These are phyloP conservation scores for Conticribra guillardii DNA, from an alignment of 108 stramenopile species.

Conservation along the genomic window DNA sequence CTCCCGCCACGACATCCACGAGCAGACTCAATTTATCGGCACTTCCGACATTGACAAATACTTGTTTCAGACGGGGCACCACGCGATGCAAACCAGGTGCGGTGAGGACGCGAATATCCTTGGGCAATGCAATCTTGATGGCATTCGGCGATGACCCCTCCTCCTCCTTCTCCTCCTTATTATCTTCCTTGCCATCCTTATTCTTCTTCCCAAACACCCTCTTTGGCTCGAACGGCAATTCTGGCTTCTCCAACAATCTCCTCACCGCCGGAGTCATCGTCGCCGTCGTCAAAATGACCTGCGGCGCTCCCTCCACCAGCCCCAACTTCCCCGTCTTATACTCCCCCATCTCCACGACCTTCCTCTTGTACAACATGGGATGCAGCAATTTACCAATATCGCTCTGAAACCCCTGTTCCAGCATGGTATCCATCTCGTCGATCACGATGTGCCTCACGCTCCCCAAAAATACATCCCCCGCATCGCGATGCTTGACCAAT, in stretches of 20 bases:
- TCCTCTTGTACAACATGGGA: constrained; percentile 78
- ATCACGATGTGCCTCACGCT: constrained; percentile 73
- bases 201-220: constrained; percentile 49
- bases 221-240: constrained; percentile 55
- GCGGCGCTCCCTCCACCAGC: constrained; percentile 69
- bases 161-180: constrained; percentile 7
- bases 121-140: constrained; percentile 62
- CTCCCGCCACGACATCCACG: constrained; percentile 67
- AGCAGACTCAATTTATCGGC: constrained; percentile 89
- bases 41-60: constrained; percentile 91
- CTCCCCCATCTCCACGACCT: constrained; percentile 36
- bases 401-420: constrained; percentile 94
- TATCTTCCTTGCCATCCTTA: constrained; percentile 8
- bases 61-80: constrained; percentile 87
- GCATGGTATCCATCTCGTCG: constrained; percentile 99
- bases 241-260: constrained; percentile 62
- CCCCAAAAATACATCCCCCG: constrained; percentile 81
- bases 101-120: constrained; percentile 76
- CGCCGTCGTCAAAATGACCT: constrained; percentile 93
- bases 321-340: constrained; percentile 38
- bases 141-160: constrained; percentile 14
- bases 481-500: constrained; percentile 91
- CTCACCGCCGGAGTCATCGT: constrained; percentile 93
- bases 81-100: constrained; percentile 90
- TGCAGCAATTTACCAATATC: constrained; percentile 86